Evolutionary conservation across 2,329 filamentous ascomycete genomes (phyloP).

Genomic region (Neophaeococcomyces mojaviensis): DNA sequence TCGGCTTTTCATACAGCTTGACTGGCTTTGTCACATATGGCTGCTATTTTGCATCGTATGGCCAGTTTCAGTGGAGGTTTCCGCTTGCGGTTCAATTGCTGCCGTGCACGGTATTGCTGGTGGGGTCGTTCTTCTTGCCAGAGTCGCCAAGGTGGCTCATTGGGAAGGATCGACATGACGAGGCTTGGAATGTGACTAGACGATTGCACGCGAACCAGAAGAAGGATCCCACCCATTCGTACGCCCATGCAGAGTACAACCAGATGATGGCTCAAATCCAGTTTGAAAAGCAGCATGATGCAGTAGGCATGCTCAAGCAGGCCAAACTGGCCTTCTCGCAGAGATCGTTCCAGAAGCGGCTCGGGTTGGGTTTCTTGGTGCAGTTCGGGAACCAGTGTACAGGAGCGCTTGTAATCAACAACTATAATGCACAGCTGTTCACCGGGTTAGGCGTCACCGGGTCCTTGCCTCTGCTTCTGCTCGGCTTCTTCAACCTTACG

Average conservation of each 20-base stretch:
- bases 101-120: slow-evolving; percentile 43
- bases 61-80: slow-evolving; percentile 51
- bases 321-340: slow-evolving; percentile 7
- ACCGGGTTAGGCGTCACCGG: slow-evolving; percentile 4
- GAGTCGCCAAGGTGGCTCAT: slow-evolving; percentile 47
- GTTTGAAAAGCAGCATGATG: slow-evolving; percentile 9
- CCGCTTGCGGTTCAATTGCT: slow-evolving; percentile 48
- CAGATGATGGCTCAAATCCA: slow-evolving; percentile 11
- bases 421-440: slow-evolving; percentile 9
- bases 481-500: slow-evolving; percentile 4
- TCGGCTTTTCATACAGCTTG: slow-evolving; percentile 23
- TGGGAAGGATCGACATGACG: slow-evolving; percentile 37
- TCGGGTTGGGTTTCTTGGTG: slow-evolving; percentile 1
- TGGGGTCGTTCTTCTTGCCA: slow-evolving; percentile 39
- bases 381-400: slow-evolving; percentile 9
- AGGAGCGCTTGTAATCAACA: slow-evolving; percentile 10
- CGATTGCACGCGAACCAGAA: slow-evolving; percentile 7
- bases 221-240: slow-evolving; percentile 3
- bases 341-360: slow-evolving; percentile 5
- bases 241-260: slow-evolving; percentile 9
- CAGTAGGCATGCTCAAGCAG: slow-evolving; percentile 5
- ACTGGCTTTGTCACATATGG: neutral
- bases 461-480: neutral
- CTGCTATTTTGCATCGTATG: slow-evolving; percentile 11
- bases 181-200: slow-evolving; percentile 32